Percentiles rank a stretch among this genome's conserved stretches.
Conservation (phyloP, 1,284 basidiomycete genomes). For the Ceratobasidium sp. region DNA sequence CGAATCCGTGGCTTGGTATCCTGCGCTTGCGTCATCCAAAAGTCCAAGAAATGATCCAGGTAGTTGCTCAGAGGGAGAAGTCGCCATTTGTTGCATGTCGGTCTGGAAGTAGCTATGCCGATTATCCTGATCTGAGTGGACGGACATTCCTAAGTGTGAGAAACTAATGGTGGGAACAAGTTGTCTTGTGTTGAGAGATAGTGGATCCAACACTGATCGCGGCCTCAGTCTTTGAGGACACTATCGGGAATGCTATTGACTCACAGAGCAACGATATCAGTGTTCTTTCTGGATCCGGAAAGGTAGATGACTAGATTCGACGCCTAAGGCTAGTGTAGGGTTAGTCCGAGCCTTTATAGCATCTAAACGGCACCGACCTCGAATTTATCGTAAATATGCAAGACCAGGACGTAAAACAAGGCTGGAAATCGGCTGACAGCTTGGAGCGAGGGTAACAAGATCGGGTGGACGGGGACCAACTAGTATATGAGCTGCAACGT, state of each 20-base stretch:
- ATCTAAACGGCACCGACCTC: neutral
- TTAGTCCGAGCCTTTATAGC: neutral
- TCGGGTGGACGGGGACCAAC: neutral
- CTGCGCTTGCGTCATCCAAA: constrained; percentile 33
- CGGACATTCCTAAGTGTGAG: neutral
- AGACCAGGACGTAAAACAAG: neutral
- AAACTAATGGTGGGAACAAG: neutral
- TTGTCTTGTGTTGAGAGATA: neutral
- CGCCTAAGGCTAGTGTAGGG: neutral
- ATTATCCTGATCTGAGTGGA: neutral
- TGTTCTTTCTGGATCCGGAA: neutral
- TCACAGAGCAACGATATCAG: neutral
- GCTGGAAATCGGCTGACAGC: neutral
- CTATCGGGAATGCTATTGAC: neutral
- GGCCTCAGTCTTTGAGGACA: neutral
- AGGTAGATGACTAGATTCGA: neutral
- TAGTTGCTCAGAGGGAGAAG: neutral
- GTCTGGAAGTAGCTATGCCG: neutral
- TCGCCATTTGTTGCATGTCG: neutral
- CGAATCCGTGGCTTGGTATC: constrained; percentile 27
- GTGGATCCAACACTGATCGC: constrained; percentile 9
- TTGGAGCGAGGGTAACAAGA: neutral
- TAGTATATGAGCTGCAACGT: constrained; percentile 3
- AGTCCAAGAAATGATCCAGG: constrained; percentile 37
- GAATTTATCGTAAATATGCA: neutral